Base-by-base conservation (phyloP, 163 green algal species). In the Volvox carteri region DNA sequence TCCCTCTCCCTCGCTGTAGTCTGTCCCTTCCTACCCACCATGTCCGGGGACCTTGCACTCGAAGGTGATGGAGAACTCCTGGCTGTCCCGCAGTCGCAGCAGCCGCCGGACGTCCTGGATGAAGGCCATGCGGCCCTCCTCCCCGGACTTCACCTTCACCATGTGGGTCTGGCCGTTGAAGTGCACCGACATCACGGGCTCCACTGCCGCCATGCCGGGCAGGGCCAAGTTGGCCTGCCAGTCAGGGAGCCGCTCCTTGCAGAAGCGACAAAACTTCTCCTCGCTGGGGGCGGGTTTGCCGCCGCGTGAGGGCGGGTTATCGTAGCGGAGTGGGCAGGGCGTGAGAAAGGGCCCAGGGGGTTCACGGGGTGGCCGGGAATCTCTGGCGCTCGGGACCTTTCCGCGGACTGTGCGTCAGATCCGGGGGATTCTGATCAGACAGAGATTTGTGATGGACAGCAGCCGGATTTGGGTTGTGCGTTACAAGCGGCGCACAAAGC, bases 61-160 rank as follows among this genome's bases (percentile, higher is more conserved):
- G 46, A 93, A 93, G 12, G 87, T 92, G 65, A 93, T 92, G 81
- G 76, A 68, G 60, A 93, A 92, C 41, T 78, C 75, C 65, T 92
- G 80, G 41, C 90, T 86, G 14, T 68, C 52, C 3, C n/a, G 58
- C 35, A 93, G 76, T 0, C 76, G 37, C 42, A 93, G 87, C 75
- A 93, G 68, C 16, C 60, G 56, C 30, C 81, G 52, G 35, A 93
- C 87, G 76, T 93, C 90, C 18, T 58, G 54, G 23, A 91, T 88
- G 86, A 93, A 93, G 25, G 65, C 87, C 76, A 90, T 9, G 14
- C 78, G 56, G 4, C 90, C 87, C n/a, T 79, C 72, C 60, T 80
- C 80, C 4, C 86, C 90, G 0, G 87, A 54, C 39, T 33, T 44
- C 4, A 87, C 80, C 68, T 81, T 81, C 18, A 88, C 68, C 83